Percentiles rank a stretch among this genome's conserved stretches.
These are phyloP conservation scores for Aspergillus eucalypticola DNA, from an alignment of 2,329 filamentous ascomycete species.

Conservation along the genomic window DNA sequence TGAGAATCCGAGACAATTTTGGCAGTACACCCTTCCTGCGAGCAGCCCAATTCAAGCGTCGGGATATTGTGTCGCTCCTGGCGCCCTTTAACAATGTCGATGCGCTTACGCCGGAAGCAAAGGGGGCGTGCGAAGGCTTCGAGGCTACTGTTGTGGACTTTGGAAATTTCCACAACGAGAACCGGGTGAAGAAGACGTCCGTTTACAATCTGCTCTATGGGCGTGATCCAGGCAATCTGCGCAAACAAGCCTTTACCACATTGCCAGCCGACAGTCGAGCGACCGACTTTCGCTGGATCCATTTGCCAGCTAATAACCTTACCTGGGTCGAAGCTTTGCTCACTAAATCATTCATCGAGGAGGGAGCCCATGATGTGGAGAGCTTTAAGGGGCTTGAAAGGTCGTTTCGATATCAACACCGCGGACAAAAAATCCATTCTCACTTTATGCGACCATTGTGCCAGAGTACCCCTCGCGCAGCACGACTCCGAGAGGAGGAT, in stretches of 20 bases:
- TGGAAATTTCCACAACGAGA: conserved; percentile 46
- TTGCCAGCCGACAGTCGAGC: conserved; percentile 49
- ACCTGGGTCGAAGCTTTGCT: conserved; percentile 64
- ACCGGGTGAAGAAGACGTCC: conserved; percentile 50
- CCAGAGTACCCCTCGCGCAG: conserved; percentile 49
- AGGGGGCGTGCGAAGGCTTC: conserved; percentile 50
- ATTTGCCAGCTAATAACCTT: conserved; percentile 55
- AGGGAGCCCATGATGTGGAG: conserved; percentile 62
- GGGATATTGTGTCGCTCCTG: conserved; percentile 38
- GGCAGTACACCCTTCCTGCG: conserved; percentile 44
- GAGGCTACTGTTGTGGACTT: conserved; percentile 58
- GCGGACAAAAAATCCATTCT: conserved; percentile 59
- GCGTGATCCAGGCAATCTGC: conserved; percentile 46
- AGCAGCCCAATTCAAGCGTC: conserved; percentile 43
- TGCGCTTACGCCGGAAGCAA: conserved; percentile 41
- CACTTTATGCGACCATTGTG: conserved; percentile 64
- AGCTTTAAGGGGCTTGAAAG: conserved; percentile 64
- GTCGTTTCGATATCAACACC: conserved; percentile 63
- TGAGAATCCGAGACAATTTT: conserved; percentile 39
- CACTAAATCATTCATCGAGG: conserved; percentile 66
- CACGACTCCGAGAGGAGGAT: conserved; percentile 33
- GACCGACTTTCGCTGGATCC: conserved; percentile 56
- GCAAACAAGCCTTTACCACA: conserved; percentile 51
- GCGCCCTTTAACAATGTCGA: conserved; percentile 41
- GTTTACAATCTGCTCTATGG: conserved; percentile 57